phyloP scores from a whole-genome alignment of 768 basidiomycete species.

The Tricholomella constricta region DNA sequence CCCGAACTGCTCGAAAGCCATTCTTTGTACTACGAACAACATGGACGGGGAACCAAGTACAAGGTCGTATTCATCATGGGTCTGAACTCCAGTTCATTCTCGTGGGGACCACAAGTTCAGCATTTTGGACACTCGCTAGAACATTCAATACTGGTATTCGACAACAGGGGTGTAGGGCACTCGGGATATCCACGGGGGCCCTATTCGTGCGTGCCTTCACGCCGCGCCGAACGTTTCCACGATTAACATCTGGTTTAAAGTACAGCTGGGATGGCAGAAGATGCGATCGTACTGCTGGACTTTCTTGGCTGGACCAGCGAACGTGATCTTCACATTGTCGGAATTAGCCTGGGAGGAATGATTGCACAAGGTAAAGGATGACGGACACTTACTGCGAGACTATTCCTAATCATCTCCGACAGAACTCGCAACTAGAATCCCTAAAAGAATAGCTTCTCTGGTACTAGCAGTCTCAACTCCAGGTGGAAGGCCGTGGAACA shows the following conservation, averaged over 20 bases:
- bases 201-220: slow-evolving; percentile 62
- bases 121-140: slow-evolving; percentile 57
- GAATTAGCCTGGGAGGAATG: slow-evolving; percentile 82
- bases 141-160: slow-evolving; percentile 73
- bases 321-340: slow-evolving; percentile 68
- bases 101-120: slow-evolving; percentile 65
- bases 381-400: neutral
- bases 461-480: slow-evolving; percentile 71
- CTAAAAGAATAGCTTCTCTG: slow-evolving; percentile 67
- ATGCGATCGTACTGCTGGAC: slow-evolving; percentile 65
- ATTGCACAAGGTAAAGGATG: slow-evolving; percentile 64
- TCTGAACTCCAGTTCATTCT: slow-evolving; percentile 62
- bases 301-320: slow-evolving; percentile 69
- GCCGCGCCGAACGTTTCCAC: neutral
- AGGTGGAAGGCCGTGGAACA: slow-evolving; percentile 56
- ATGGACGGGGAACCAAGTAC: slow-evolving; percentile 59
- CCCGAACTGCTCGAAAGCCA: slow-evolving; percentile 58
- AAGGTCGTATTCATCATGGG: slow-evolving; percentile 84
- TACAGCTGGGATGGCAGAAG: slow-evolving; percentile 78
- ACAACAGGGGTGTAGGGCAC: slow-evolving; percentile 84
- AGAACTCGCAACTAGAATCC: slow-evolving; percentile 19
- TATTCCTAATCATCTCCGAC: neutral
- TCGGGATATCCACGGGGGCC: slow-evolving; percentile 72
- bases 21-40: slow-evolving; percentile 79
- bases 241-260: slow-evolving; percentile 35